These are phyloP conservation scores for Solanum paucissectum DNA, from an alignment of 257 asterid genomes.

Conservation along the genomic window DNA sequence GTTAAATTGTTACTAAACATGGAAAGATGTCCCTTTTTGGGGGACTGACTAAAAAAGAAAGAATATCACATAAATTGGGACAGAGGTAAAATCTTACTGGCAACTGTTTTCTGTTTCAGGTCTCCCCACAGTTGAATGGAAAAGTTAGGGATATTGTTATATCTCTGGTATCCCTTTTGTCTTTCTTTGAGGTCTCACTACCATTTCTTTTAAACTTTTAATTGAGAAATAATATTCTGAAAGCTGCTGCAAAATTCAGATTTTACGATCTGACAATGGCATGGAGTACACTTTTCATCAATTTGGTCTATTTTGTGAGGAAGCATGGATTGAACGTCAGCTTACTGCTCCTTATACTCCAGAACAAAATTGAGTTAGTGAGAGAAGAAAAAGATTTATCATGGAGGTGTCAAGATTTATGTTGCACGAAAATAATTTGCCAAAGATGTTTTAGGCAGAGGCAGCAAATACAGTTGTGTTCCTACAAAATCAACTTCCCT, in stretches of 20 bases:
- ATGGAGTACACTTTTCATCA: background rate
- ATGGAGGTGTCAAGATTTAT: too few species aligned
- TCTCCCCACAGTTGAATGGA: conserved; percentile 60
- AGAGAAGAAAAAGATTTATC: too few species aligned
- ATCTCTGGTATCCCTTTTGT: conserved; percentile 51
- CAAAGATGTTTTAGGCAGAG: too few species aligned
- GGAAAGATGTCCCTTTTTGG: background rate
- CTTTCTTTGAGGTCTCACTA: background rate
- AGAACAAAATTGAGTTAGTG: too few species aligned
- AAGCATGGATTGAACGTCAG: too few species aligned
- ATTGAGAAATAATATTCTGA: background rate
- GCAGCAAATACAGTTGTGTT: too few species aligned
- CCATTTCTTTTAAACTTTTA: background rate
- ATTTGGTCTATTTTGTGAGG: background rate
- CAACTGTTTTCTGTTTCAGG: conserved; percentile 37
- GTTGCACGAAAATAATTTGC: too few species aligned
- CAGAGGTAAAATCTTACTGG: background rate
- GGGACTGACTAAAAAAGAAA: background rate
- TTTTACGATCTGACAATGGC: too few species aligned
- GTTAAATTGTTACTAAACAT: background rate
- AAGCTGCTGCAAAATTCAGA: background rate
- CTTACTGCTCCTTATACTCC: too few species aligned
- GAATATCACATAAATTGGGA: background rate
- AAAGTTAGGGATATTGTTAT: conserved; percentile 91
- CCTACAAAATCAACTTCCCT: too few species aligned